Percentiles rank a stretch among this genome's conserved stretches.
phyloP scores from a whole-genome alignment of 495 filamentous ascomycete species.

The Penicillium waksmanii region DNA sequence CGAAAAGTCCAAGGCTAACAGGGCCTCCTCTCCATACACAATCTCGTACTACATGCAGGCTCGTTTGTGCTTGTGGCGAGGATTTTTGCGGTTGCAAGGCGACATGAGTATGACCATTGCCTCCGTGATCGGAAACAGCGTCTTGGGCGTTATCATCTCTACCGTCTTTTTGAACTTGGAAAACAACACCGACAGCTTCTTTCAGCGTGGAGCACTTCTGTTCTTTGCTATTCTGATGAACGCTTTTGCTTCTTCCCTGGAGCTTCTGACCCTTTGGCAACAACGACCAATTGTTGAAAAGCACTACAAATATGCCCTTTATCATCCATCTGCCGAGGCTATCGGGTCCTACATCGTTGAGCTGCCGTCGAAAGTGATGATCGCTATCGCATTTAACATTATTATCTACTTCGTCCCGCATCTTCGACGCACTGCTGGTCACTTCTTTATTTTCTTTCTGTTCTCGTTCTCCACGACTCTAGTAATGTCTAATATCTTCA shows the following conservation, averaged over 20 bases:
- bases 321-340: constrained; percentile 88
- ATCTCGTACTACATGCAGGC: constrained; percentile 74
- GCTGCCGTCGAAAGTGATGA: constrained; percentile 64
- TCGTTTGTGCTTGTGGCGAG: constrained; percentile 72
- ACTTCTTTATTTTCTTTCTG: constrained; percentile 71
- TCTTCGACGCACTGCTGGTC: constrained; percentile 71
- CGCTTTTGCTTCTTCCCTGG: constrained; percentile 76
- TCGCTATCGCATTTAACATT: constrained; percentile 64
- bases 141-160: constrained; percentile 77
- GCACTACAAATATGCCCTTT: constrained; percentile 85
- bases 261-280: constrained; percentile 79
- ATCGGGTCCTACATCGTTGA: constrained; percentile 83
- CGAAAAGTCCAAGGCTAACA: constrained; percentile 54
- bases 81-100: constrained; percentile 66
- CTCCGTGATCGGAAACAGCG: constrained; percentile 70
- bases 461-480: constrained; percentile 69
- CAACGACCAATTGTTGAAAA: constrained; percentile 94
- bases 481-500: constrained; percentile 76
- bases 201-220: constrained; percentile 75
- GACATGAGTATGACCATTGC: constrained; percentile 74
- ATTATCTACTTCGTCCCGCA: constrained; percentile 88
- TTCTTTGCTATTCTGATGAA: constrained; percentile 90
- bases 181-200: constrained; percentile 68
- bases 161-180: constrained; percentile 81
- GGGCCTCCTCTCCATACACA: constrained; percentile 73